Evolutionary conservation across 345 rosid species (phyloP).

Genomic region (Gossypium thurberi): DNA sequence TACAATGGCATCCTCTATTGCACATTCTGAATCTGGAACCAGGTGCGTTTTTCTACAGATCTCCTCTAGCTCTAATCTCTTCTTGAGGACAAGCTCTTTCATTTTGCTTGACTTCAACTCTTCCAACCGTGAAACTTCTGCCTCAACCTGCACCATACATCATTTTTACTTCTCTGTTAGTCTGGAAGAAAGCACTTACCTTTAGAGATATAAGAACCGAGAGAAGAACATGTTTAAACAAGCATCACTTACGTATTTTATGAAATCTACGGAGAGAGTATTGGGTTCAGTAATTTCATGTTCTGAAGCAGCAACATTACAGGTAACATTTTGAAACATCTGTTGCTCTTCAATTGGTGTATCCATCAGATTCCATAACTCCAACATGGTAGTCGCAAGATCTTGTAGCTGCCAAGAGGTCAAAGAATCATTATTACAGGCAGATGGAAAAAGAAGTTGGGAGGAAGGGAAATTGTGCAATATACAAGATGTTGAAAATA

Average conservation of each 20-base stretch:
- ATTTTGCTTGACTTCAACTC: slow-evolving; percentile 87
- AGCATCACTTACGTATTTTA: slow-evolving; percentile 57
- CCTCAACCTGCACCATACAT: slow-evolving; percentile 58
- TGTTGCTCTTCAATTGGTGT: slow-evolving; percentile 96
- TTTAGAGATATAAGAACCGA: not conserved
- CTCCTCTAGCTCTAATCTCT: slow-evolving; percentile 81
- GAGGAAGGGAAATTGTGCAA: not conserved
- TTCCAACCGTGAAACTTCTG: slow-evolving; percentile 82
- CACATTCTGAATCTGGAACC: slow-evolving; percentile 55
- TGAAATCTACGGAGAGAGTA: slow-evolving; percentile 70
- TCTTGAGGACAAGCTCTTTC: slow-evolving; percentile 95
- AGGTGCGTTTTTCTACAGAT: slow-evolving; percentile 84
- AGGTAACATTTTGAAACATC: slow-evolving; percentile 75
- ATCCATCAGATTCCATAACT: slow-evolving; percentile 97
- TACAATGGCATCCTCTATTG: slow-evolving; percentile 59
- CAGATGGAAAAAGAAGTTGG: not conserved
- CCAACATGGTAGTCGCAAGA: slow-evolving; percentile 83
- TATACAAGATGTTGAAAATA: not conserved
- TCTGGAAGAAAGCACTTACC: not conserved
- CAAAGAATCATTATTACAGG: slow-evolving; percentile 5
- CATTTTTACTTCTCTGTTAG: slow-evolving; percentile 4
- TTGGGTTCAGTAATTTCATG: slow-evolving; percentile 83
- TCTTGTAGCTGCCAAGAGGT: slow-evolving; percentile 77
- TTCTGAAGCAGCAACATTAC: slow-evolving; percentile 94
- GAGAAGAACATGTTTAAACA: slow-evolving; percentile 4